phyloP scores from a whole-genome alignment of 176 grass and related monocot species.

The Poa annua region DNA sequence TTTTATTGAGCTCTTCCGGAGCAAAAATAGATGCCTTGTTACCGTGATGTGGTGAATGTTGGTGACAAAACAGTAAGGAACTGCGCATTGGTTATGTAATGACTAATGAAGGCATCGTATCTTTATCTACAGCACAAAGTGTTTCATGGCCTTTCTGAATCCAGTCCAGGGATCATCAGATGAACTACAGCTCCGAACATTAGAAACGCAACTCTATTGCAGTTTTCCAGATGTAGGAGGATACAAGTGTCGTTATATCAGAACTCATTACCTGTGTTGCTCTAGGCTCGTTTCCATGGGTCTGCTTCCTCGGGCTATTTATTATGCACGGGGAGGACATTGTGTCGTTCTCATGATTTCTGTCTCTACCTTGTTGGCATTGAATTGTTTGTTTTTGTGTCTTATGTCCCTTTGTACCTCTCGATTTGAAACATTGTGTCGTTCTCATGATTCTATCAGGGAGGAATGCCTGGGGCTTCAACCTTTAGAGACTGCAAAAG shows the following conservation, averaged over 20 bases:
- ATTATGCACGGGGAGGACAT: neutral
- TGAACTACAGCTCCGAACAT: neutral
- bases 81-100: neutral
- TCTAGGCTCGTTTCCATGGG: neutral
- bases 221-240: neutral
- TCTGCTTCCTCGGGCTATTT: neutral
- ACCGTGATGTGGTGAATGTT: neutral
- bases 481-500: slow-evolving; percentile 58
- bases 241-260: neutral
- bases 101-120: neutral
- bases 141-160: neutral
- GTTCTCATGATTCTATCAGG: slow-evolving; percentile 35
- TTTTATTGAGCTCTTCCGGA: neutral
- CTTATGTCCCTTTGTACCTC: neutral
- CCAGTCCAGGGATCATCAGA: neutral
- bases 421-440: neutral
- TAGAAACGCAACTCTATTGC: neutral
- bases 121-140: neutral
- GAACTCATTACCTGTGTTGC: neutral
- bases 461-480: slow-evolving; percentile 70
- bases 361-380: neutral
- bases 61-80: neutral
- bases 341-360: neutral
- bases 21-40: neutral
- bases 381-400: neutral